Base-by-base conservation (phyloP, 2,329 filamentous ascomycete genomes). In the Cladophialophora immunda region DNA sequence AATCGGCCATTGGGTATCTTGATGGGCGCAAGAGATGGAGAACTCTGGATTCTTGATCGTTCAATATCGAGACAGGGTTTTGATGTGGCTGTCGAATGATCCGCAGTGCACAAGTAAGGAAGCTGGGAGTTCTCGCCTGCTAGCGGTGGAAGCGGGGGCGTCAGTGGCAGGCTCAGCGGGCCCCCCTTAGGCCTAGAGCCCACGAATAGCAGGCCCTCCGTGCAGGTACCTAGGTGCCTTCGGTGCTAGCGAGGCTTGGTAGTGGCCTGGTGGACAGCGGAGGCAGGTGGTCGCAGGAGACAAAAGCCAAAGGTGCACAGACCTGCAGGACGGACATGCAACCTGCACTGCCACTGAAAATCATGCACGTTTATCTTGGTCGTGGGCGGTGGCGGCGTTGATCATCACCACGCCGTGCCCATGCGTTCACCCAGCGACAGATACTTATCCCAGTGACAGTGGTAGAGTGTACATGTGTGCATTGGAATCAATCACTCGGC, bases 351-450 rank as follows among this genome's bases (percentile, higher is more conserved):
- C 38, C 38, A 45, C 38, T 15, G 17, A 45, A 19, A 45, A 45
- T 45, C 38, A 45, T 45, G 38, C 38, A 45, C 38, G 38, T 45
- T 45, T 45, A 45, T 45, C 38, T 45, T 45, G 38, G 17, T 19
- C 38, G 17, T 38, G 36, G 36, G 36, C 36, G 5, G 36, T 19
- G 38, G 17, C 13, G 38, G n/a, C 38, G 38, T 6, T 45, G 38
- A 45, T 45, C 38, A 45, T 45, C n/a, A 6, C 9, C n/a, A n/a
- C n/a, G n/a, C n/a, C n/a, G n/a, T n/a, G n/a, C n/a, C n/a, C n/a
- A n/a, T n/a, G n/a, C n/a, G n/a, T n/a, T n/a, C n/a, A n/a, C n/a
- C n/a, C n/a, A n/a, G n/a, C n/a, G n/a, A n/a, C n/a, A n/a, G n/a
- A n/a, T n/a, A n/a, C n/a, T n/a, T n/a, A n/a, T n/a, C n/a, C n/a